Evolutionary conservation across 129 eudicot species (phyloP), one percentile per base, ranked within the genome.

Genomic region (Deinandra increscens): DNA sequence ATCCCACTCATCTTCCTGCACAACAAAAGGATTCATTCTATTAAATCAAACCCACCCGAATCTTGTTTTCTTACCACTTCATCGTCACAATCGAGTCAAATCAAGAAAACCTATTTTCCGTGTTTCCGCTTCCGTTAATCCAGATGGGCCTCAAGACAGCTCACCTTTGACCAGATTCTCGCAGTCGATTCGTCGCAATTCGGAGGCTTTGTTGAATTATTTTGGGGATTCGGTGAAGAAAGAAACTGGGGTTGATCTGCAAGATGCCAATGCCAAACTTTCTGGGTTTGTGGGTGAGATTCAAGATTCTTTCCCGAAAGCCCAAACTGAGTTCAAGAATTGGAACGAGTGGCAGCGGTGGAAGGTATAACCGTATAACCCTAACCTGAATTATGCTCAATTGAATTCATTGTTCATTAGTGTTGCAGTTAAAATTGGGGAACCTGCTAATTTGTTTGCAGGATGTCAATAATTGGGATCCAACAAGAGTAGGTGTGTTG

Each of bases 391-490:
- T 45, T 20, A 9, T 51, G 22, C 23, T 67, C 33, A 9, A 38
- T 9, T 56, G 22, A 43, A 5, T 29, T 50, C 13, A 59, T 66
- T 22, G 6, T 60, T 15, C 42, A 11, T 50, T 31, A 42, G 39
- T 59, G 7, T 11, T 17, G 17, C 48, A 11, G 45, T 18, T 6
- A 7, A 10, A 17, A 17, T 17, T 29, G 39, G 39, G 19, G 43
- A 49, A 42, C 1, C 4, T 69, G 70, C 4, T 15, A 46, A 55
- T 50, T 46, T 64, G 15, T 60, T 60, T 77, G 50, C 89, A 92
- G 96, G 96, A 92, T 49, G 23, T 81, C 13, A 84, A 74, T 66
- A 84, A 72, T 59, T 92, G 98, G 98, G 95, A 92, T 46, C 78
- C 89, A 20, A 81, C 76, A 69, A 83, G 98, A 74, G 46, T 84